Base-by-base conservation (phyloP, 768 basidiomycete species). In the Russula sp. region DNA sequence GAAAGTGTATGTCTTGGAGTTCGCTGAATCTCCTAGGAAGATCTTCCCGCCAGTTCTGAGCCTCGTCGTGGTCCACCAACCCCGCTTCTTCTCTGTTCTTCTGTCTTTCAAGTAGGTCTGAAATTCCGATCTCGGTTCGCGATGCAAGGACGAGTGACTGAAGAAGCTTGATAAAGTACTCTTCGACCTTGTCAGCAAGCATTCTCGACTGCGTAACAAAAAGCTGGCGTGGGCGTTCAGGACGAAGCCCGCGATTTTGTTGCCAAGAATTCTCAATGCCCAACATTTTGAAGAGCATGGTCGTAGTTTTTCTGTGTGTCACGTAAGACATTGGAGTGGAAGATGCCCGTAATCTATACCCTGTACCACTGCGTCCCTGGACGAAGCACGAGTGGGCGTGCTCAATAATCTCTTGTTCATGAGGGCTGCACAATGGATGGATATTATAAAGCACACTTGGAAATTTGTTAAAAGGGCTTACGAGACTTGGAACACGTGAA, bases 211-310 rank as follows among this genome's bases (percentile, higher is more conserved):
- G 84, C 0, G 88, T 90, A 2, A 90, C 84, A 63, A 90, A 90
- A n/a, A 90, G 72, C 67, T 90, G 88, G 18, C 86, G 79, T 20
- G 63, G 63, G 40, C 58, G 59, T 8, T 64, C 59, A 1, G 84
- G 82, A 68, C 80, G 82, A 0, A 74, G 69, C 47, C 76, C 70
- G 4, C 71, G 66, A 13, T 71, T 72, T 37, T 76, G 62, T 42
- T 80, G 72, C 73, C 79, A 85, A 13, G 81, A 77, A 22, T 80
- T 74, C 66, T 89, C 84, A 4, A 88, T 81, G 4, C 81, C 79
- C 4, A 89, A 75, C 82, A 90, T 89, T 71, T 87, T 89, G 76
- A 85, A 87, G 0, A 90, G 75, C 82, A 90, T 88, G 0, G 87
- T 86, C 0, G 88, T 89, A 0, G 86, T 89, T 77, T 89, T 89